Conservation (phyloP, 2,329 filamentous ascomycete species). For the Coleophoma eucalyptorum region DNA sequence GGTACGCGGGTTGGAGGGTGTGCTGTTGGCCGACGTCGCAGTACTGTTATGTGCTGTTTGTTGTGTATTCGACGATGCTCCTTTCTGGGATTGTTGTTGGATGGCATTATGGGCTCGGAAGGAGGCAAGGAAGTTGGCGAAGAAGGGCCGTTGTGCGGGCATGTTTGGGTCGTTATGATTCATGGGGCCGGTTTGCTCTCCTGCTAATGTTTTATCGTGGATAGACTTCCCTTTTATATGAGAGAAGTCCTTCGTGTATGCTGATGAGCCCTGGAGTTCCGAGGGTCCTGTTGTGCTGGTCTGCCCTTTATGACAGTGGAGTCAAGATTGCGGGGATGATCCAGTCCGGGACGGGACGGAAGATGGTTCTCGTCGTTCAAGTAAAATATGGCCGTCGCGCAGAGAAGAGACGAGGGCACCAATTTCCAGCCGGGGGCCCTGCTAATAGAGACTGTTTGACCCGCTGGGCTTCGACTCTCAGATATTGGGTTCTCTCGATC, state of each 20-base stretch:
- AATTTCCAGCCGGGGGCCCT: no score
- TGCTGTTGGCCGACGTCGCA: conserved; percentile 7
- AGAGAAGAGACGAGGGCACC: no score
- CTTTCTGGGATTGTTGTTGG: conserved; percentile 11
- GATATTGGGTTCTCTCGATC: no score
- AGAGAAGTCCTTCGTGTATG: no score
- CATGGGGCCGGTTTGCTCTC: no score
- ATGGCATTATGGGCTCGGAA: conserved; percentile 26
- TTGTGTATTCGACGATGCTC: conserved; percentile 14
- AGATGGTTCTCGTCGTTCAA: neutral
- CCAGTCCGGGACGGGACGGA: neutral
- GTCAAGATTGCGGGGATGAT: neutral
- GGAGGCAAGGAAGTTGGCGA: conserved; percentile 28
- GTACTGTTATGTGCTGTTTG: conserved; percentile 9
- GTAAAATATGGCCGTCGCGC: no score
- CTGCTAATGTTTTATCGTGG: no score
- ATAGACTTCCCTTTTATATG: no score
- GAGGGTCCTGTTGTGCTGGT: neutral
- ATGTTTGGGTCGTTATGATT: conserved; percentile 9
- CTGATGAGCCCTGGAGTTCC: no score
- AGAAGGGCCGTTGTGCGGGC: conserved; percentile 28
- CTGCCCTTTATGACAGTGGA: neutral
- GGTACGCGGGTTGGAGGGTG: conserved; percentile 22
- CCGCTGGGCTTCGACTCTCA: neutral
- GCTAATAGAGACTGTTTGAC: neutral